Percentiles rank a stretch among this genome's conserved stretches.
Evolutionary conservation across 2,329 filamentous ascomycete genomes (phyloP).

Genomic region (Diaporthe nobilis): DNA sequence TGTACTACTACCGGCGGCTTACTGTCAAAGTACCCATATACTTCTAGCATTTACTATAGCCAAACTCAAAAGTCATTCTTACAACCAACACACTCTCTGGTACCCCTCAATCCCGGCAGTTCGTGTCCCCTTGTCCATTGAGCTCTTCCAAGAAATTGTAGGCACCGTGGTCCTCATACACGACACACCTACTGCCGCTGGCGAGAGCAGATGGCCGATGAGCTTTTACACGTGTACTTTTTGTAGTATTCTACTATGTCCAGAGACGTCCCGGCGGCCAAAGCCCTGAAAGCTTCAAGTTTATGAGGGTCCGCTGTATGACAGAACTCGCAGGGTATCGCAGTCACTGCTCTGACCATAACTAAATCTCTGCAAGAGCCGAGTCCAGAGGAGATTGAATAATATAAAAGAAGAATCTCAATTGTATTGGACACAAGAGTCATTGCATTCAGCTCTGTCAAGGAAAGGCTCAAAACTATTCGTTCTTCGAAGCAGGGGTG

Average conservation of each 20-base stretch:
- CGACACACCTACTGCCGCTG: not conserved
- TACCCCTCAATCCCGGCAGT: not conserved
- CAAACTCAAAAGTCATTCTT: not conserved
- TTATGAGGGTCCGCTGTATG: too few relatives aligned
- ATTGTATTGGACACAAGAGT: not conserved
- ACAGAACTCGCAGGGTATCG: not conserved
- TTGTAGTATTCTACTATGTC: not conserved
- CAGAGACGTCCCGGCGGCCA: not conserved
- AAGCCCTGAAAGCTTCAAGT: too few relatives aligned
- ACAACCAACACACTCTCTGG: not conserved
- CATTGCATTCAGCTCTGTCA: not conserved
- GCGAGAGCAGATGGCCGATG: not conserved
- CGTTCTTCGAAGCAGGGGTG: not conserved
- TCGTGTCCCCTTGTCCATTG: not conserved
- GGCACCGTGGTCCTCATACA: not conserved
- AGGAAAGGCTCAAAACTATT: not conserved
- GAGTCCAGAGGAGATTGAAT: not conserved
- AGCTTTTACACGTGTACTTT: not conserved
- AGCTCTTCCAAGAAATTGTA: not conserved
- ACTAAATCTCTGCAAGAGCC: too few relatives aligned
- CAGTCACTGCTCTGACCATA: not conserved
- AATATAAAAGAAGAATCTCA: not conserved
- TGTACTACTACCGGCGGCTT: conserved; percentile 1
- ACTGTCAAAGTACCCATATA: not conserved
- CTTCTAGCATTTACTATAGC: not conserved